Base-by-base conservation (phyloP, 768 basidiomycete species). In the Exsudoporus frostii region DNA sequence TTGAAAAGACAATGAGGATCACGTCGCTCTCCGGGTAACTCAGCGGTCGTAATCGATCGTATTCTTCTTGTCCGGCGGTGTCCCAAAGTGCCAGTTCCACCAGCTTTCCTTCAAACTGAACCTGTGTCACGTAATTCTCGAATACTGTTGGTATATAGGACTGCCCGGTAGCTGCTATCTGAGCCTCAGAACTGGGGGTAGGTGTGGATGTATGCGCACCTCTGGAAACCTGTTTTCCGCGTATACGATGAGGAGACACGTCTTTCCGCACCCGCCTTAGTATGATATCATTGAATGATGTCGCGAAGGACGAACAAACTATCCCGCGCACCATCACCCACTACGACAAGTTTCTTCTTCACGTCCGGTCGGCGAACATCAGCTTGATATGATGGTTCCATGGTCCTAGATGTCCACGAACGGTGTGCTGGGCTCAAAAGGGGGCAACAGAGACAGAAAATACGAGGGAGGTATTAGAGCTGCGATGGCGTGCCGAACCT, bases 21-120 rank as follows among this genome's bases (percentile, higher is more conserved):
- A 92, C 90, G 65, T 92, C 82, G 76, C 85, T 88, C 70, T 93
- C 90, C 19, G 91, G 90, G 61, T 93, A 92, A 68, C 86, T 89
- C 57, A 93, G 76, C 19, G 90, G 90, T 59, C 90, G 80, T 51
- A 94, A 79, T 57, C 90, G 81, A 70, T 95, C 92, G 71, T 97
- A 98, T 74, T 98, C 94, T 73, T 98, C 94, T 70, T 97, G 94
- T 25, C 94, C 94, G 1, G 94, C 94, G 1, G 94, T 98, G 72
- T 98, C 94, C 93, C 96, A 99, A 17, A 99, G 78, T n/a, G 97
- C 96, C 39, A 99, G 81, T 65, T 97, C 92, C 56, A 99, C 85
- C 19, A 90, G 76, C 72, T 93, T 94, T 51, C 88, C 86, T 24
- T 95, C 92, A 63, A 88, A 92, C 45, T 83, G 76, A 34, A 94